Base-by-base conservation (phyloP, 2,329 filamentous ascomycete genomes). In the Colletotrichum sp. region DNA sequence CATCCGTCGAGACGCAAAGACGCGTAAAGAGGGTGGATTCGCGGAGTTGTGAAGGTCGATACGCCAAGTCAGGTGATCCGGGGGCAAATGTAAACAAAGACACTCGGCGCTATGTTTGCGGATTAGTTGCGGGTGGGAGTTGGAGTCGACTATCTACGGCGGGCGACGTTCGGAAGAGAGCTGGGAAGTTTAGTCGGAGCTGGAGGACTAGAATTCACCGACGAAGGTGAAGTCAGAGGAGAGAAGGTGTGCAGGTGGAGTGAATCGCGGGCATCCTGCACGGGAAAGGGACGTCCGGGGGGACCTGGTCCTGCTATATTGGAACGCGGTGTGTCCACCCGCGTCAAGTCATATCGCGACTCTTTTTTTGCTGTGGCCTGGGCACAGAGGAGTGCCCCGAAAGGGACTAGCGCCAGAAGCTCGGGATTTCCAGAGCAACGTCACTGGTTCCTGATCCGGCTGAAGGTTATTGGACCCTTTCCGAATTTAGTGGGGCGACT, bases 51-150 rank as follows among this genome's bases (percentile, higher is more conserved):
- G 8, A 62, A 18, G 30, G 48, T 55, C 58, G 58, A 36, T 18
- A 69, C 73, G 73, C 73, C 73, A 75, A 48, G 70, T 75, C 73
- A 75, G 73, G 73, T 75, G 73, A 75, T 69, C 34, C 13, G 34
- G 63, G 38, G 73, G 73, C 69, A 28, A 75, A 75, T 52, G 73
- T 75, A 75, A 75, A 75, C 73, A 75, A 75, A 73, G 34, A 21
- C 73, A 73, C 62, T 56, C 28, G 43, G 58, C 59, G 43, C 67
- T 62, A 34, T 34, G 58, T 7, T 58, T 66, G 63, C 24, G 24
- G 21, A 63, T 26, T 36, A 63, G 34, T 21, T 32, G 28, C 48
- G 64, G 55, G 34, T 16, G 55, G 26, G 18, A 55, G 30, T 55
- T 13, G 21, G 43, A 14, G 32, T 21, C 30, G 36, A 52, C 16